A percentile compares a stretch with the other conserved stretches of the same genome.
phyloP scores from a whole-genome alignment of 768 basidiomycete species.

The Rhodotorula sphaerocarpa region DNA sequence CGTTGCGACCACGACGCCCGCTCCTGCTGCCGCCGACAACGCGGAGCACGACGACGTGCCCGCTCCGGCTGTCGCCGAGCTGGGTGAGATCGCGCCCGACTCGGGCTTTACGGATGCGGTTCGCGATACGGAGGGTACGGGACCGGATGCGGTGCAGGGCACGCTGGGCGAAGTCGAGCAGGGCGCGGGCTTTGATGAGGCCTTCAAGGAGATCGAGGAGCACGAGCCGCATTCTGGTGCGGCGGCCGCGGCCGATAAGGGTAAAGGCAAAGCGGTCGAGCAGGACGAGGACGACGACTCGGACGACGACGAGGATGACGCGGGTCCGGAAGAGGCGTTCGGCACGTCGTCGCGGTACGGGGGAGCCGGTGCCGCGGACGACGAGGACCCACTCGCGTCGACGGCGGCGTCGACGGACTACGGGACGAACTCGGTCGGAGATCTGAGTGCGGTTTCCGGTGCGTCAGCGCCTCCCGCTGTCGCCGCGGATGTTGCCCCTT shows the following conservation, averaged over 20 bases:
- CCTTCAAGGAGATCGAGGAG: conserved; percentile 37
- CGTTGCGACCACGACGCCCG: no score
- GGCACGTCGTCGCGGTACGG: no score
- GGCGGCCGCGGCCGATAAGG: not conserved
- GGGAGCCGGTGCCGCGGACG: not conserved
- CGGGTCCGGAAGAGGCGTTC: conserved; percentile 10
- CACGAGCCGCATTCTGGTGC: not conserved
- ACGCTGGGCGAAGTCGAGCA: conserved; percentile 37
- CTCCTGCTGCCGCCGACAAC: not conserved
- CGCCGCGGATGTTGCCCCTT: not conserved
- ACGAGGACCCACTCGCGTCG: not conserved
- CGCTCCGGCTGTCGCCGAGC: not conserved
- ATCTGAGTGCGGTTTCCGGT: not conserved
- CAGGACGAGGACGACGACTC: not conserved
- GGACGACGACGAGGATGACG: conserved; percentile 11
- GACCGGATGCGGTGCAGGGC: conserved; percentile 54
- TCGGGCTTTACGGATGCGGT: conserved; percentile 52
- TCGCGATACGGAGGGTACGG: conserved; percentile 43
- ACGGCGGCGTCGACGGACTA: not conserved
- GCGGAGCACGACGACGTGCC: not conserved
- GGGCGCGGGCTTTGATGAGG: conserved; percentile 40
- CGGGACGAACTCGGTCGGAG: not conserved
- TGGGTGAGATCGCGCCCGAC: conserved; percentile 4
- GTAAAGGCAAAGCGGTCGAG: conserved; percentile 2
- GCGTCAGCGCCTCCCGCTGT: not conserved